A percentile compares a stretch with the other conserved stretches of the same genome.
Conservation (phyloP, 2,329 filamentous ascomycete species). For the Calonectria pauciramosa region DNA sequence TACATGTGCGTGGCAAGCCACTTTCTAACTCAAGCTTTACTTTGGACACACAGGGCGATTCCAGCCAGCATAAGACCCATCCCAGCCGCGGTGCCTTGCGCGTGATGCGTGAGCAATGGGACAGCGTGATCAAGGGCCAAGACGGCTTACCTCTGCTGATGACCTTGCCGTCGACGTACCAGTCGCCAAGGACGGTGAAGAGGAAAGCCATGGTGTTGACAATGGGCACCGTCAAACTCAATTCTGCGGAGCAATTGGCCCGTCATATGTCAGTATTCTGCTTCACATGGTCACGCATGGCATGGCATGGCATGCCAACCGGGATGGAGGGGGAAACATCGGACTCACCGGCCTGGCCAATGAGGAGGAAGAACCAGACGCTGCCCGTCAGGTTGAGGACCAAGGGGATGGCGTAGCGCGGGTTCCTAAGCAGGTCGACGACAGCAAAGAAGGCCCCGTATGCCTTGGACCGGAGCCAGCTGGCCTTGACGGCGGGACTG, state of each 20-base stretch:
- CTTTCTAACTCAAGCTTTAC: constrained; percentile 58
- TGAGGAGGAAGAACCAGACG: constrained; percentile 95
- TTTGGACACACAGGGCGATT: constrained; percentile 87
- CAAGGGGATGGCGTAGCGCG: constrained; percentile 86
- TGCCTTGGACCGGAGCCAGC: constrained; percentile 73
- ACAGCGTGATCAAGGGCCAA: not conserved
- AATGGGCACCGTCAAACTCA: constrained; percentile 94
- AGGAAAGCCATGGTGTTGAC: constrained; percentile 95
- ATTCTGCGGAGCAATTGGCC: constrained; percentile 66
- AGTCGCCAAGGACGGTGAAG: constrained; percentile 96
- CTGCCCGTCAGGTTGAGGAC: constrained; percentile 92
- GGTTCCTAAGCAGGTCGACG: constrained; percentile 82
- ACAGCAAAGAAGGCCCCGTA: constrained; percentile 80
- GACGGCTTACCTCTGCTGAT: constrained; percentile 78
- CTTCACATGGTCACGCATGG: constrained; percentile 24
- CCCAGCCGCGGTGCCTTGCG: constrained; percentile 82
- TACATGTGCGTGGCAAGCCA: constrained; percentile 21
- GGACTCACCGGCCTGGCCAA: constrained; percentile 87
- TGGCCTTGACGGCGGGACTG: constrained; percentile 63
- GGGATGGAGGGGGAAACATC: constrained; percentile 5
- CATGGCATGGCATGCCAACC: not conserved
- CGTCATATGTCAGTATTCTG: constrained; percentile 31
- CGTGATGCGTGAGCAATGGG: not conserved
- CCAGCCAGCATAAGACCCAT: constrained; percentile 84
- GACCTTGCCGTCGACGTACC: constrained; percentile 93